Evolutionary conservation across 257 asterid species (phyloP), one percentile per base, ranked within the genome.

Genomic region (Jacaranda copaia): DNA sequence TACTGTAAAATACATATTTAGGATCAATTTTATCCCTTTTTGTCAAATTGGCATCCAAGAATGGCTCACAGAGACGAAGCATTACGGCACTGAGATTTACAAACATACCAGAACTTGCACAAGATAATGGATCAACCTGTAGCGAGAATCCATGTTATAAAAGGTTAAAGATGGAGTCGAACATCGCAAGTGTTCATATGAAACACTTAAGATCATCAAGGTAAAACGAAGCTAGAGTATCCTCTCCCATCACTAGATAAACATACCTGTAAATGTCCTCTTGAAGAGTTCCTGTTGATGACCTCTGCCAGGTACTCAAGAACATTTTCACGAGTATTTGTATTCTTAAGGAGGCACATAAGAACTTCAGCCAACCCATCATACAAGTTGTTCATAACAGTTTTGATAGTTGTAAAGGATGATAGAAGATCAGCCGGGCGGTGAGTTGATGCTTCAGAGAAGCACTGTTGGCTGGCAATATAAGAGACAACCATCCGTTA

Each of bases 31-130:
- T 96, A 85, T 91, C 97, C 82, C 89, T 89, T 78, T 90, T 96
- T 10, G 97, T 70, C 87, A 93, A 81, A 89, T 80, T 96, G 78
- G 88, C 90, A 82, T 96, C 99, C 77, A 96, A 85, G 83, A 93
- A 96, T 77, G 98, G 98, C 84, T 96, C 97, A 63, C 98, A 96
- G 3, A 96, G 90, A 61, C 86, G 92, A 81, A 96, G 94, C 97
- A 93, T 89, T 15, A 96, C 97, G 35, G 95, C 97, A 85, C 97
- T 89, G 69, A 96, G 96, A 80, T 88, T 93, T 64, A 96, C 97
- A 86, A 96, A 96, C 98, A 93, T 93, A 77, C 99, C 97, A 14
- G 99, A 91, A 87, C 99, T 96, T 72, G 99, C 99, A 86, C 91
- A 88, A 53, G 97, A 88, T 61, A 96, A 77, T 36, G 93, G 94